phyloP scores from a whole-genome alignment of 768 basidiomycete species.

The Pleurotus tuoliensis region DNA sequence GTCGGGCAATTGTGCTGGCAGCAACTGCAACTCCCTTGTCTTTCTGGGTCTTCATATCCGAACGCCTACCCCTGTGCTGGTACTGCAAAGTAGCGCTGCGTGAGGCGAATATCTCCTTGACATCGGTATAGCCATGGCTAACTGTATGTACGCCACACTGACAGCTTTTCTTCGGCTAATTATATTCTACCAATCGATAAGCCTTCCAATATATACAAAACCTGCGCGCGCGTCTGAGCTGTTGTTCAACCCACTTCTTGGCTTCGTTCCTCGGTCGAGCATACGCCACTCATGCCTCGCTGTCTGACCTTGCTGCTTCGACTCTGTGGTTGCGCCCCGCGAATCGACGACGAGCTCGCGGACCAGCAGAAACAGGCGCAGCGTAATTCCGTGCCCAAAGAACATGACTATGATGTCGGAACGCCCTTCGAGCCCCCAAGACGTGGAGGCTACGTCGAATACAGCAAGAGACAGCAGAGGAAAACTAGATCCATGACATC shows the following conservation, averaged over 20 bases:
- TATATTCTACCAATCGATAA: background rate
- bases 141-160: background rate
- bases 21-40: too few relatives aligned
- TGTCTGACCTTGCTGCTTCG: background rate
- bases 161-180: background rate
- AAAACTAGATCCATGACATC: background rate
- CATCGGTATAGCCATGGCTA: background rate
- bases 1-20: too few relatives aligned
- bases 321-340: background rate
- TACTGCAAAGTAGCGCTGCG: background rate
- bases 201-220: too few relatives aligned
- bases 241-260: too few relatives aligned
- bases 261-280: too few relatives aligned
- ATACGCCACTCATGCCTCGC: background rate
- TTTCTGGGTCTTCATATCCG: too few relatives aligned
- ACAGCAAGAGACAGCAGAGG: background rate
- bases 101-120: background rate
- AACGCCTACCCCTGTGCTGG: background rate
- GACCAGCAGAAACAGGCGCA: background rate
- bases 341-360: too few relatives aligned
- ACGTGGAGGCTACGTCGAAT: background rate
- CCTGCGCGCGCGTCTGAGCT: too few relatives aligned
- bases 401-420: background rate
- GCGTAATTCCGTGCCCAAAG: background rate
- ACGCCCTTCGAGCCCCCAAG: background rate